A percentile compares a stretch with the other conserved stretches of the same genome.
Evolutionary conservation across 805 yeast genomes (phyloP).

Genomic region (Lipomyces sp.): DNA sequence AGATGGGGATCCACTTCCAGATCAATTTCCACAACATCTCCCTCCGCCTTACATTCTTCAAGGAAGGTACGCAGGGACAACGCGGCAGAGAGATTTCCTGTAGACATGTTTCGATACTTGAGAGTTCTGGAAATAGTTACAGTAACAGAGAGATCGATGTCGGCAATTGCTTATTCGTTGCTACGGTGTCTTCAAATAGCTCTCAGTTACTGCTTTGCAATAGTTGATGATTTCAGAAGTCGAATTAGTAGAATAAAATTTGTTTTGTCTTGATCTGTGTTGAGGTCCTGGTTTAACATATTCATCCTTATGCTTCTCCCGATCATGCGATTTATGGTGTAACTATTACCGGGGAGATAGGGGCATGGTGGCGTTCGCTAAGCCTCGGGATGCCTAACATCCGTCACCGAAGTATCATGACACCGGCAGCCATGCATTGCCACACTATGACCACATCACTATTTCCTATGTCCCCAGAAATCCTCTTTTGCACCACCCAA

Average conservation of each 20-base stretch:
- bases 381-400: constrained; percentile 1
- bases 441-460: background rate
- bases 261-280: background rate
- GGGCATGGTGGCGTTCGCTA: background rate
- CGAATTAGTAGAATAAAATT: background rate
- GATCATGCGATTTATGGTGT: background rate
- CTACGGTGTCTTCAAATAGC: background rate
- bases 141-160: background rate
- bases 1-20: constrained; percentile 3
- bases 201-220: background rate
- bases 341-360: background rate
- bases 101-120: background rate
- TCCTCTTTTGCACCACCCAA: background rate
- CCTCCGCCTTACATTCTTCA: background rate
- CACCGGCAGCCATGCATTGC: background rate
- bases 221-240: background rate
- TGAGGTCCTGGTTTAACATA: background rate
- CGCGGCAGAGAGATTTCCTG: constrained; percentile 1
- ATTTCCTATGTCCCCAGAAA: background rate
- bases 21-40: constrained; percentile 1
- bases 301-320: background rate
- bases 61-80: background rate
- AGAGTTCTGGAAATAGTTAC: background rate
- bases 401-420: background rate
- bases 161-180: background rate